Conservation (phyloP, 495 filamentous ascomycete genomes). For the Tuber borchii region DNA sequence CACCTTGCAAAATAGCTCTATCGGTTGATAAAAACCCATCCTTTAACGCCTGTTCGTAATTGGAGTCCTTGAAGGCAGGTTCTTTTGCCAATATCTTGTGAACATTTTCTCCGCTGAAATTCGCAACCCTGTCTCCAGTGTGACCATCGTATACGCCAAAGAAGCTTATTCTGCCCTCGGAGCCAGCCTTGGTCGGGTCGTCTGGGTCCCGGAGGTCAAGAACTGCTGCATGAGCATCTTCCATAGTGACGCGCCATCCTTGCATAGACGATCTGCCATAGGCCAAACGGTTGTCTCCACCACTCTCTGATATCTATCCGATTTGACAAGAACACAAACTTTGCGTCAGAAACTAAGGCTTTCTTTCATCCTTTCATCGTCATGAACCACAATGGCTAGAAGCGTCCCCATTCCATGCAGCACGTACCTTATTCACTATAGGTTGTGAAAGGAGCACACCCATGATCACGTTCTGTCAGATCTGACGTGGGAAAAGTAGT, state of each 20-base stretch:
- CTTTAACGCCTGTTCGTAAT: constrained; percentile 93
- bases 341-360: constrained; percentile 19
- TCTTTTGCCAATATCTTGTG: constrained; percentile 91
- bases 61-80: constrained; percentile 79
- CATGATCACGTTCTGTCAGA: constrained; percentile 53
- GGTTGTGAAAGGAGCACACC: constrained; percentile 99
- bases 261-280: constrained; percentile 98
- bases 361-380: constrained; percentile 29
- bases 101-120: constrained; percentile 86
- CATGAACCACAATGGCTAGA: constrained; percentile 19
- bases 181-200: constrained; percentile 55
- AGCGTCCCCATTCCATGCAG: constrained; percentile 23
- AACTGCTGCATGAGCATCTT: constrained; percentile 83
- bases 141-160: constrained; percentile 98
- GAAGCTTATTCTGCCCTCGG: constrained; percentile 74
- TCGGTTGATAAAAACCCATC: constrained; percentile 96
- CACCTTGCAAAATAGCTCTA: constrained; percentile 89
- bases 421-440: constrained; percentile 91
- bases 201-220: constrained; percentile 73
- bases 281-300: constrained; percentile 83
- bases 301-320: constrained; percentile 70
- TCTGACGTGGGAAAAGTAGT: constrained; percentile 14
- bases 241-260: constrained; percentile 99
- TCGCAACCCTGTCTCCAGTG: constrained; percentile 90
- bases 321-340: constrained; percentile 22